These are phyloP conservation scores for Conoideocrella luteorostrata DNA, from an alignment of 2,329 filamentous ascomycete species.

Conservation along the genomic window DNA sequence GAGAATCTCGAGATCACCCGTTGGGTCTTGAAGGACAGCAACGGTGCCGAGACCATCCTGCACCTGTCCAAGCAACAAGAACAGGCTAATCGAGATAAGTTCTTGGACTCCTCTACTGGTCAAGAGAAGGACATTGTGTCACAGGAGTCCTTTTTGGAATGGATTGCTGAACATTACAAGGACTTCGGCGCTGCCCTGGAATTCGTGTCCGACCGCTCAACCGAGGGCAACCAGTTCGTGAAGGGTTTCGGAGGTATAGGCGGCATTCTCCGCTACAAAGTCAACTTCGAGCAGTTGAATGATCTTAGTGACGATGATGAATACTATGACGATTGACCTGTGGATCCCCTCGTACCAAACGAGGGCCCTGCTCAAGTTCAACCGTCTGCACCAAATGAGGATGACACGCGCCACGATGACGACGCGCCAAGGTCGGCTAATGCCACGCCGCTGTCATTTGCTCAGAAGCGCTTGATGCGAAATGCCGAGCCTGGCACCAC, in stretches of 20 bases:
- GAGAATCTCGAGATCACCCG: conserved; percentile 95
- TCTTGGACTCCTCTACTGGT: conserved; percentile 92
- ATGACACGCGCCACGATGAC: conserved; percentile 33
- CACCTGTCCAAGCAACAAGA: conserved; percentile 83
- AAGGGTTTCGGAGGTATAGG: conserved; percentile 99
- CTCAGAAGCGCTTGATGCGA: conserved; percentile 42
- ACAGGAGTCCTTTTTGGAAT: conserved; percentile 93
- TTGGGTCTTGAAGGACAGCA: conserved; percentile 78
- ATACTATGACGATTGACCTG: conserved; percentile 91
- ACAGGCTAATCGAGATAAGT: conserved; percentile 64
- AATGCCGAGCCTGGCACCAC: conserved; percentile 39
- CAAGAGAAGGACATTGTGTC: conserved; percentile 94
- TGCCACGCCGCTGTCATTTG: conserved; percentile 37
- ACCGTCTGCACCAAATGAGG: conserved; percentile 36
- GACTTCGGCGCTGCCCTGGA: conserved; percentile 94
- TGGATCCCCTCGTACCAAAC: conserved; percentile 77
- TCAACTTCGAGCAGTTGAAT: conserved; percentile 98
- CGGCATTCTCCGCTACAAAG: conserved; percentile 95
- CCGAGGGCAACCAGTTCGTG: conserved; percentile 98
- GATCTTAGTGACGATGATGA: conserved; percentile 92
- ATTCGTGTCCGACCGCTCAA: conserved; percentile 95
- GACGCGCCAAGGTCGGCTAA: conserved; percentile 36
- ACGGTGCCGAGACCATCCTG: conserved; percentile 65
- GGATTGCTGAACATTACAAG: conserved; percentile 98
- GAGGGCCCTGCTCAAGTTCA: conserved; percentile 72